These are phyloP conservation scores for Diaporthe capsici DNA, from an alignment of 2,329 filamentous ascomycete species.

Conservation along the genomic window DNA sequence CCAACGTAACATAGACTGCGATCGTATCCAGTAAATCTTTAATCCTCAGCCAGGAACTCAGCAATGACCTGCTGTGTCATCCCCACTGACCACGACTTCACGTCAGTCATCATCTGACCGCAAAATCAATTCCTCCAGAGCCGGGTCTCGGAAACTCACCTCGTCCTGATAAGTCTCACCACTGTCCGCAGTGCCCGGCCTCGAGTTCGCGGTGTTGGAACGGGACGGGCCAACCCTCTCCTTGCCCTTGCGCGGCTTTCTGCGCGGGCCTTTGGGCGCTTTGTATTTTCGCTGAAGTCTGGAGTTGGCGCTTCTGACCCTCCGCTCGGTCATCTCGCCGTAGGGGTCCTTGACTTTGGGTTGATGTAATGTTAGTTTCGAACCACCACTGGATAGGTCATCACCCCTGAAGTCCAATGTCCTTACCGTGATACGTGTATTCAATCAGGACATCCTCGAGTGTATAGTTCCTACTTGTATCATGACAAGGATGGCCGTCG, in stretches of 20 bases:
- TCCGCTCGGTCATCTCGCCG: background rate
- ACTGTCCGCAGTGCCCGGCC: background rate
- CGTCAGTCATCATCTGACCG: background rate
- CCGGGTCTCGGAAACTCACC: background rate
- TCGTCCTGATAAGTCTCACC: background rate
- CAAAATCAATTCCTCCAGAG: background rate
- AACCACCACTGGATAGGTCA: background rate
- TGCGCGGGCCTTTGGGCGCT: background rate
- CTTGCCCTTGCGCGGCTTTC: conserved; percentile 14
- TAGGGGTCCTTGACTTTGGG: background rate
- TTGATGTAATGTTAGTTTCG: background rate
- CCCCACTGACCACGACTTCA: too few relatives aligned
- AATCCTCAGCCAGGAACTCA: background rate
- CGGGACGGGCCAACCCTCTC: background rate
- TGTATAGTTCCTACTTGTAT: background rate
- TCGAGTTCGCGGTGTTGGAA: background rate
- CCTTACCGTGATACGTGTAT: conserved; percentile 10
- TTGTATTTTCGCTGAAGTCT: background rate
- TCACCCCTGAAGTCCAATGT: too few relatives aligned
- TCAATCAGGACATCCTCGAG: background rate
- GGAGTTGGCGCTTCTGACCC: background rate
- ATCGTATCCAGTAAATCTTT: background rate
- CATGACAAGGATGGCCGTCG: background rate
- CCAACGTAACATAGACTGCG: background rate
- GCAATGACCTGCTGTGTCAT: conserved; percentile 4